A percentile compares a stretch with the other conserved stretches of the same genome.
Conservation (phyloP, 768 basidiomycete genomes). For the Panaeolus cyanescens region DNA sequence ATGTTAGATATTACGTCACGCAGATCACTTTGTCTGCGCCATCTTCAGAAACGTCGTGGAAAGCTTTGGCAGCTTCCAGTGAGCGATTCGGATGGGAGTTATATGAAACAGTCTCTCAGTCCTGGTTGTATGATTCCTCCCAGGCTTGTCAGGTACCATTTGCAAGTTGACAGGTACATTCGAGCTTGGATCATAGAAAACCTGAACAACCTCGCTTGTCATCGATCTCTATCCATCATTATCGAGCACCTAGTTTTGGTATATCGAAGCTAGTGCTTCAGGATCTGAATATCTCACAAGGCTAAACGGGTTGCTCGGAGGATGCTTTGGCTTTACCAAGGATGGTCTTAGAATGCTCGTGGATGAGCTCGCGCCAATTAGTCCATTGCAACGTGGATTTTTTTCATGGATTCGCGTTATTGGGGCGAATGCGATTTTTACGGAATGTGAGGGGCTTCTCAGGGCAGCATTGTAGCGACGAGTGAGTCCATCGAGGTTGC, state of each 20-base stretch:
- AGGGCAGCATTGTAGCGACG: conserved; percentile 3
- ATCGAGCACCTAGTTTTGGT: no score
- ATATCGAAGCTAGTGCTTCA: no score
- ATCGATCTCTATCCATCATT: background rate
- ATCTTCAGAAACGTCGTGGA: background rate
- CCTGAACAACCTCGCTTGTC: background rate
- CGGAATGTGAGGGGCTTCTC: conserved; percentile 21
- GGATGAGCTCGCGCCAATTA: no score
- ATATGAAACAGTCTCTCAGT: background rate
- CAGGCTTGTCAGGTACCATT: background rate
- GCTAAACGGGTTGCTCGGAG: conserved; percentile 21
- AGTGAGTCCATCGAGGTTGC: conserved; percentile 4
- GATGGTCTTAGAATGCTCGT: no score
- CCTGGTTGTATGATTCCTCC: background rate
- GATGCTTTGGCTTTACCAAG: conserved; percentile 20
- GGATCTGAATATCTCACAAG: conserved; percentile 29
- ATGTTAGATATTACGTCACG: background rate
- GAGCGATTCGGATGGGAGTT: background rate
- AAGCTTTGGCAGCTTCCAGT: background rate
- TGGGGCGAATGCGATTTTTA: conserved; percentile 21
- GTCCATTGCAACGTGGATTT: conserved; percentile 1
- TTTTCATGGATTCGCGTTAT: background rate
- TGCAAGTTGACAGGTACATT: background rate
- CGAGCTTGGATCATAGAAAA: background rate
- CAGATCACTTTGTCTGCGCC: background rate